Conservation (phyloP, 2,329 filamentous ascomycete genomes). For the Sphaceloma murrayae region DNA sequence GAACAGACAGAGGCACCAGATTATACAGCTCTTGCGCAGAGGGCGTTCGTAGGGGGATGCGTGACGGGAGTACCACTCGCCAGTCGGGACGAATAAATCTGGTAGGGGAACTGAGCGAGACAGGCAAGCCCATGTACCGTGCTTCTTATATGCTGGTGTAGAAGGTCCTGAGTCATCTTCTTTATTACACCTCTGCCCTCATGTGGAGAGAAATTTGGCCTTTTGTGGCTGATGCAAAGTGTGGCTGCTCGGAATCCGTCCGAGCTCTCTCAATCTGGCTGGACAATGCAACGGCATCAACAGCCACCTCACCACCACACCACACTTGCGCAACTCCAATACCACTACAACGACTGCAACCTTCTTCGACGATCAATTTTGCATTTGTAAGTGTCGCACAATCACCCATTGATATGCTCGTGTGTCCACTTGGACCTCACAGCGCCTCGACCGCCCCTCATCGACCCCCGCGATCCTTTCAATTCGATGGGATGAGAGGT, state of each 20-base stretch:
- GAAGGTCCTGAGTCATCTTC: neutral
- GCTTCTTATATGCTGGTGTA: no score
- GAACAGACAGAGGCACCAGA: no score
- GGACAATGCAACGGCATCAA: conserved; percentile 4
- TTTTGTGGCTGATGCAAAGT: conserved; percentile 12
- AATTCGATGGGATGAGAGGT: neutral
- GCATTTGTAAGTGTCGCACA: neutral
- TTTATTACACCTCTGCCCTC: no score
- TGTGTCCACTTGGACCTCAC: neutral
- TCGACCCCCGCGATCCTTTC: conserved; percentile 11
- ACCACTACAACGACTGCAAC: neutral
- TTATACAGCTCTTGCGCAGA: neutral
- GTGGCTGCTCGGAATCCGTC: no score
- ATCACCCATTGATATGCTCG: conserved; percentile 4
- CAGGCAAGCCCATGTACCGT: no score
- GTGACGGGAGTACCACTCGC: no score
- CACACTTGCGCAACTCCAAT: neutral
- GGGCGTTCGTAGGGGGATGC: neutral
- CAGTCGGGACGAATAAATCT: no score
- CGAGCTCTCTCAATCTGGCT: conserved; percentile 12
- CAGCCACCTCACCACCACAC: conserved; percentile 10
- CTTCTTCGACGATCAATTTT: neutral
- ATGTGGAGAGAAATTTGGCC: no score
- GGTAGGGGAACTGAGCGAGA: no score
- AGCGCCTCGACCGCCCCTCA: conserved; percentile 3